These are phyloP conservation scores for Yamagishiella unicocca DNA, from an alignment of 139 green algal species.

Conservation along the genomic window DNA sequence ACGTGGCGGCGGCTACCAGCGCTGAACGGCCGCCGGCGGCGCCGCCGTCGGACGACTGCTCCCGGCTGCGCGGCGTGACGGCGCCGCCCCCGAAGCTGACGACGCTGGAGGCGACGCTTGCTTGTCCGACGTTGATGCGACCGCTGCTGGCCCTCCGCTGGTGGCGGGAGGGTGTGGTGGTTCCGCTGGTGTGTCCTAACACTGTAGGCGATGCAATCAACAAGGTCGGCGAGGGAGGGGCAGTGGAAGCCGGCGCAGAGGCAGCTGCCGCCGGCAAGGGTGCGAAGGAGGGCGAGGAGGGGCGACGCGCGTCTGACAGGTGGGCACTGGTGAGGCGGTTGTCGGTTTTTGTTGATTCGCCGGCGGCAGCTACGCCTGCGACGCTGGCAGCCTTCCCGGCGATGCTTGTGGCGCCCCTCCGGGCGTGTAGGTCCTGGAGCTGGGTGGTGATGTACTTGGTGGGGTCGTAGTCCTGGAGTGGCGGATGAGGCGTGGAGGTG, in stretches of 20 bases:
- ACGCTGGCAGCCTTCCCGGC: background rate
- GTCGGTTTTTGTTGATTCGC: no score
- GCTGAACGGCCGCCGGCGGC: background rate
- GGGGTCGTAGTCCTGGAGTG: constrained; percentile 40
- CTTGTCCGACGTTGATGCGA: background rate
- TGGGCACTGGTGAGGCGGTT: no score
- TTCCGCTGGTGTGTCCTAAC: no score
- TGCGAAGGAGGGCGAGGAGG: background rate
- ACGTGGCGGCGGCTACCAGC: background rate
- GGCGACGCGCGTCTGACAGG: no score
- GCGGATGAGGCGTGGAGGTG: background rate
- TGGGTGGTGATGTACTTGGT: constrained; percentile 20
- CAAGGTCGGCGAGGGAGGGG: background rate
- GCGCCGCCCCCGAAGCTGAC: background rate
- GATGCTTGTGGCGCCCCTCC: background rate
- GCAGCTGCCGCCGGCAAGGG: no score
- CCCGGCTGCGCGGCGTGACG: background rate
- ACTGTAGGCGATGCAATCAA: no score
- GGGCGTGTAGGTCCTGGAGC: constrained; percentile 38
- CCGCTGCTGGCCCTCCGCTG: constrained; percentile 10
- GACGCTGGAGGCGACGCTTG: background rate
- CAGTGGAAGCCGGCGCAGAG: background rate
- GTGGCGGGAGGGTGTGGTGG: no score
- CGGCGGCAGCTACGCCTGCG: background rate
- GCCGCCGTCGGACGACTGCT: background rate